Conservation (phyloP, 768 basidiomycete species). For the Gloeostereum incarnatum region DNA sequence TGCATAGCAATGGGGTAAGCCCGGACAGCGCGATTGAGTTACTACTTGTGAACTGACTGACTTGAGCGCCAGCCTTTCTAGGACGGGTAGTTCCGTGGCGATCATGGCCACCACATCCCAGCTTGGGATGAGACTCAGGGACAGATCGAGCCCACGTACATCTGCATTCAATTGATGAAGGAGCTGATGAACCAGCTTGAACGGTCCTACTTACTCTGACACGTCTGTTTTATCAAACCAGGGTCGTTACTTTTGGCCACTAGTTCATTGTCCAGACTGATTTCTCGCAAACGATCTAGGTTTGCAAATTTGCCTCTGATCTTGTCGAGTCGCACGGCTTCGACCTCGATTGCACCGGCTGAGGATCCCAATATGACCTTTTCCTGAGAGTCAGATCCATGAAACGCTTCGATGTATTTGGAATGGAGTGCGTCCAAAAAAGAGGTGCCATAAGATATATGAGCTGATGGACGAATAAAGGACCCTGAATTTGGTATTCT, state of each 20-base stretch:
- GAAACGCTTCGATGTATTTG: constrained; percentile 68
- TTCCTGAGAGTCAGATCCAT: constrained; percentile 45
- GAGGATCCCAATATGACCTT: constrained; percentile 74
- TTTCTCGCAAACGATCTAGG: constrained; percentile 61
- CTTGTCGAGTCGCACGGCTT: constrained; percentile 77
- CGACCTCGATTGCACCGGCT: constrained; percentile 72
- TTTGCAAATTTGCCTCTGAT: constrained; percentile 62
- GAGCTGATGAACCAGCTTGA: too few relatives aligned
- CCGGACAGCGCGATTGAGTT: constrained; percentile 9
- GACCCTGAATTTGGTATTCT: constrained; percentile 63
- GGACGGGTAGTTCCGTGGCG: constrained; percentile 43
- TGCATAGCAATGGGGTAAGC: constrained; percentile 20
- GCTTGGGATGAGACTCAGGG: constrained; percentile 56
- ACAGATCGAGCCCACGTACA: constrained; percentile 75
- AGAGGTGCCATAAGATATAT: constrained; percentile 50
- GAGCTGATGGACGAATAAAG: constrained; percentile 67
- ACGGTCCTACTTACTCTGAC: constrained; percentile 53
- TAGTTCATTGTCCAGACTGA: constrained; percentile 66
- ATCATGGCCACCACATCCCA: constrained; percentile 70
- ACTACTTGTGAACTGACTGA: constrained; percentile 27
- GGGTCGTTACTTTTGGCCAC: constrained; percentile 43
- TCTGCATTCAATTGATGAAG: constrained; percentile 31
- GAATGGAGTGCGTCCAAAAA: constrained; percentile 67
- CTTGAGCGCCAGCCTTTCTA: constrained; percentile 73
- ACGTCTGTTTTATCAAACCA: constrained; percentile 45